Evolutionary conservation across 2,329 filamentous ascomycete genomes (phyloP).

Genomic region (Sclerotinia minor): DNA sequence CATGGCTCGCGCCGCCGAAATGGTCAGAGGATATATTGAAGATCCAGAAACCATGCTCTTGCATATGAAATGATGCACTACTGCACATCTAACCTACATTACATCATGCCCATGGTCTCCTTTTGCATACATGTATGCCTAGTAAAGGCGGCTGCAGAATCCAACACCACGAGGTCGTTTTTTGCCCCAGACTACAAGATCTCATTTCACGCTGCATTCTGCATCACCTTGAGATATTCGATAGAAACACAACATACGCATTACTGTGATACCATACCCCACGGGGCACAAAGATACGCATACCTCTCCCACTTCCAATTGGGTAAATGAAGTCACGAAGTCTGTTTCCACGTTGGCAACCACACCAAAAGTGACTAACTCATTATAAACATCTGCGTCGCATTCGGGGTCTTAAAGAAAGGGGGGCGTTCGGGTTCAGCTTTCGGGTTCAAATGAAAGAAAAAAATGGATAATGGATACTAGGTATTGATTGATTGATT

Average conservation of each 20-base stretch:
- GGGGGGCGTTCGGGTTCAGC: neutral
- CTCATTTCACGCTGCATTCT: conserved; percentile 1
- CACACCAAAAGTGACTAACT: neutral
- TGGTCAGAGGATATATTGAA: conserved; percentile 76
- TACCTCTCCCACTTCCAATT: neutral
- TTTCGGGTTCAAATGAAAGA: neutral
- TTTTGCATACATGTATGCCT: neutral
- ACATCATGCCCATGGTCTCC: conserved; percentile 2
- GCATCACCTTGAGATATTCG: neutral
- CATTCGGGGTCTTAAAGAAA: conserved; percentile 5
- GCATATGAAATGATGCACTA: conserved; percentile 63
- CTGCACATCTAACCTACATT: neutral
- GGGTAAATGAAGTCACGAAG: conserved; percentile 15
- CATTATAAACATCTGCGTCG: conserved; percentile 3
- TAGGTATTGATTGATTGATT: neutral
- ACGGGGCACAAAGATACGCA: neutral
- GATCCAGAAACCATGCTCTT: conserved; percentile 85
- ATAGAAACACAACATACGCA: conserved; percentile 10
- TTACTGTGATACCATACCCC: neutral
- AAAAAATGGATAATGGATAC: neutral
- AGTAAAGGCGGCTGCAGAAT: neutral
- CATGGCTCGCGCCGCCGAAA: conserved; percentile 85
- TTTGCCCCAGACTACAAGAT: conserved; percentile 15
- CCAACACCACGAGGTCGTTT: conserved; percentile 11
- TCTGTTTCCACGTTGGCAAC: conserved; percentile 3